Conservation (phyloP, 73 alveolate species). For the Diophrys sp. region DNA sequence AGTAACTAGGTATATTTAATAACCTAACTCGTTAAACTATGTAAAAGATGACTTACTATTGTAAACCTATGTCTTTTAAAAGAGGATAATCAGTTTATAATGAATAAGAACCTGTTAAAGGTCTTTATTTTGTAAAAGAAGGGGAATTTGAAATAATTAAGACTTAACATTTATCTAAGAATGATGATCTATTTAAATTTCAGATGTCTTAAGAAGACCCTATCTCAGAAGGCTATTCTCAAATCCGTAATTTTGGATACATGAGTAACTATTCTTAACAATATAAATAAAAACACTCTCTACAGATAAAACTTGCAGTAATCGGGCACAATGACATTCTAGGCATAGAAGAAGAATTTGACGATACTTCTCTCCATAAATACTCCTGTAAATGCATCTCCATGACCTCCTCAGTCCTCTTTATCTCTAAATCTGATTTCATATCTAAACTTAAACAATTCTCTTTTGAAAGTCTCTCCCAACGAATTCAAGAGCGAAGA, state of each 20-base stretch:
- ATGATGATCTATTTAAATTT: background rate
- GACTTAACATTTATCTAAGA: background rate
- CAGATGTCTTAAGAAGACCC: background rate
- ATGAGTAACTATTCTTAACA: background rate
- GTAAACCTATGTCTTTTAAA: slow-evolving; percentile 25
- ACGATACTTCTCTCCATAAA: background rate
- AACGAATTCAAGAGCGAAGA: background rate
- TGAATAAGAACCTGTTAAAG: slow-evolving; percentile 46
- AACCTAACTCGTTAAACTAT: slow-evolving; percentile 38
- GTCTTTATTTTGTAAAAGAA: slow-evolving; percentile 41
- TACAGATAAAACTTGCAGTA: background rate
- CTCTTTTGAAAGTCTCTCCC: background rate
- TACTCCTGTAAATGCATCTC: background rate
- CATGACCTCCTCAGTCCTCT: background rate
- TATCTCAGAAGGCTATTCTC: background rate
- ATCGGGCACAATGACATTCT: background rate
- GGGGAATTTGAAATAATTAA: slow-evolving; percentile 49
- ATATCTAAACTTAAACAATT: background rate
- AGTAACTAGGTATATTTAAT: slow-evolving; percentile 10
- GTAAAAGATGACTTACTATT: slow-evolving; percentile 54
- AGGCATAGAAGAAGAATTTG: background rate
- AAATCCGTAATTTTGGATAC: background rate
- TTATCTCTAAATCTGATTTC: background rate
- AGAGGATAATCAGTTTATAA: slow-evolving; percentile 40
- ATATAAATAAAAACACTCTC: too few relatives aligned